These are phyloP conservation scores for Zarea fungicola DNA, from an alignment of 2,329 filamentous ascomycete species.

Conservation along the genomic window DNA sequence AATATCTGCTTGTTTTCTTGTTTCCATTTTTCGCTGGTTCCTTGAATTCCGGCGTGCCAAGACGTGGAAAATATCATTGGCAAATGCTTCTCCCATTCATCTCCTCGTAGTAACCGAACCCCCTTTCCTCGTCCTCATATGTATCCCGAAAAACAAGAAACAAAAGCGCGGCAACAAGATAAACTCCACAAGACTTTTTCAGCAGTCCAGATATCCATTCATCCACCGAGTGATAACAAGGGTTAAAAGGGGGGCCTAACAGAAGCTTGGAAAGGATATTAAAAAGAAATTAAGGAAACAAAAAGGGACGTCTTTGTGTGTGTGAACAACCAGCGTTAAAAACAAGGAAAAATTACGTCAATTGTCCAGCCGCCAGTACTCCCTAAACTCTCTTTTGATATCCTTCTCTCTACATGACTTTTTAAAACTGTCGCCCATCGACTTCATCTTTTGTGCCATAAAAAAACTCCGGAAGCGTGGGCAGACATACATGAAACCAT, in stretches of 20 bases:
- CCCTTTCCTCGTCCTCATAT: too few relatives aligned
- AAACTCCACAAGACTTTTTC: too few relatives aligned
- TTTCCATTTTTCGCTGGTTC: neutral
- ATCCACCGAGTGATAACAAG: constrained; percentile 20
- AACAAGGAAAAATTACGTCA: constrained; percentile 16
- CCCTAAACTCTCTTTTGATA: constrained; percentile 21
- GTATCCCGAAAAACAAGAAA: too few relatives aligned
- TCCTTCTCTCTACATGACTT: constrained; percentile 38
- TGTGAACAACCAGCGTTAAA: constrained; percentile 12
- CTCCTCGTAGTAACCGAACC: too few relatives aligned
- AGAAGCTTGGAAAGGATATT: neutral
- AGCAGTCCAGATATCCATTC: constrained; percentile 12
- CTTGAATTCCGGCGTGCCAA: constrained; percentile 6
- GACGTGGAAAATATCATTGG: too few relatives aligned
- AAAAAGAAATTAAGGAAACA: constrained; percentile 16
- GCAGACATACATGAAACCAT: constrained; percentile 34
- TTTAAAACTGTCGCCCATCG: constrained; percentile 27
- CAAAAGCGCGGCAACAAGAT: too few relatives aligned
- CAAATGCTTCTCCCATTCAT: too few relatives aligned
- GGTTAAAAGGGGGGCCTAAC: neutral
- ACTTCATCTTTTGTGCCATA: too few relatives aligned
- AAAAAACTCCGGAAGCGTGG: constrained; percentile 18
- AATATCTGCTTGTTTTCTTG: constrained; percentile 18
- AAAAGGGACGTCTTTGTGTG: constrained; percentile 7
- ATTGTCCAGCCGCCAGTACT: constrained; percentile 31